These are phyloP conservation scores for Cladosporium sp. DNA, from an alignment of 2,329 filamentous ascomycete species.

Conservation along the genomic window DNA sequence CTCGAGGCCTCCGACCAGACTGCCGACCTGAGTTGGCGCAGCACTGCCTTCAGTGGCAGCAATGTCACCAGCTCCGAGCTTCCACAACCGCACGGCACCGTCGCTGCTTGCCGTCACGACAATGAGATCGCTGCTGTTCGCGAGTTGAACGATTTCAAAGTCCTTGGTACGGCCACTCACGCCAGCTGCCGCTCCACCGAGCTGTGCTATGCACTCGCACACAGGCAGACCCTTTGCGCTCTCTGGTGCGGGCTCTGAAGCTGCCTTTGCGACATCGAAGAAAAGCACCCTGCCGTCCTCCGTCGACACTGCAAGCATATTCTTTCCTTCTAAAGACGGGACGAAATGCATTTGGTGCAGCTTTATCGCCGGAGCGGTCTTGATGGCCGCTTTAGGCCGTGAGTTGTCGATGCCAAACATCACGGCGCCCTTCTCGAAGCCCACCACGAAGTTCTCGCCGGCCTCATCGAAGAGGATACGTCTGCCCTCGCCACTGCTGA, in stretches of 20 bases:
- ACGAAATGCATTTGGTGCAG: conserved; percentile 81
- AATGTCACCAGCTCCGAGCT: conserved; percentile 25
- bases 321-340: conserved; percentile 42
- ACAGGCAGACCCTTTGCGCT: conserved; percentile 44
- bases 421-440: conserved; percentile 80
- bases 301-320: conserved; percentile 73
- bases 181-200: conserved; percentile 68
- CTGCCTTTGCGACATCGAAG: conserved; percentile 63
- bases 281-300: conserved; percentile 88
- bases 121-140: conserved; percentile 43
- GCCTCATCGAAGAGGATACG: conserved; percentile 76
- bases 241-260: conserved; percentile 45
- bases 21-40: conserved; percentile 57
- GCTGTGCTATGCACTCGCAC: conserved; percentile 63
- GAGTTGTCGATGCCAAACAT: conserved; percentile 83
- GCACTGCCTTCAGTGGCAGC: conserved; percentile 23
- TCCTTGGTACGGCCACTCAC: conserved; percentile 81
- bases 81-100: conserved; percentile 80
- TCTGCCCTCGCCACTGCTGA: conserved; percentile 77
- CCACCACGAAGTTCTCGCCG: conserved; percentile 82
- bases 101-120: conserved; percentile 80
- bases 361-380: conserved; percentile 70
- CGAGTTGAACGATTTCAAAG: conserved; percentile 65
- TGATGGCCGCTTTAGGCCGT: conserved; percentile 71
- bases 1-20: conserved; percentile 73